These are phyloP conservation scores for Oropetium thomaeum DNA, from an alignment of 176 grass and related monocot genomes.

Conservation along the genomic window DNA sequence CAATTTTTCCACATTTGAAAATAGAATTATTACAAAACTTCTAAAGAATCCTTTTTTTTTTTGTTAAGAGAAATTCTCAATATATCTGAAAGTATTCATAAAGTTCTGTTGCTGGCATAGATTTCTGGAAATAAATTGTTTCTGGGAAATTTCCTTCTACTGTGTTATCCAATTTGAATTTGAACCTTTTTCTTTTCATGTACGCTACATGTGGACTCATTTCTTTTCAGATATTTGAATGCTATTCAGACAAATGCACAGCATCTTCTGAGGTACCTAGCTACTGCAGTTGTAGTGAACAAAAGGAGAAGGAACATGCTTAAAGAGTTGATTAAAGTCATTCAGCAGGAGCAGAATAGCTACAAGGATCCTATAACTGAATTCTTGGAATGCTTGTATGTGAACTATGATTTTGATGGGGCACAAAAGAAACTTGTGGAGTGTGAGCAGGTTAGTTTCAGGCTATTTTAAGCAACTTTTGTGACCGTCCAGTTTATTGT, in stretches of 20 bases:
- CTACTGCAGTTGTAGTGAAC: slow-evolving; percentile 73
- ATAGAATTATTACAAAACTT: neutral
- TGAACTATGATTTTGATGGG: slow-evolving; percentile 95
- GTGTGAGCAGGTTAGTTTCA: slow-evolving; percentile 68
- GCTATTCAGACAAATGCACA: slow-evolving; percentile 88
- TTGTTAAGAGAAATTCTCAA: neutral
- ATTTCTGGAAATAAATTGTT: neutral
- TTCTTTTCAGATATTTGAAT: slow-evolving; percentile 64
- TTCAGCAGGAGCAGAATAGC: slow-evolving; percentile 76
- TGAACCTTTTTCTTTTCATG: neutral
- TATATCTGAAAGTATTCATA: neutral
- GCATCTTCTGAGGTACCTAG: slow-evolving; percentile 77
- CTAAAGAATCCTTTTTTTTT: neutral
- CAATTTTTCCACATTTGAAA: neutral
- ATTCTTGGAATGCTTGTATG: slow-evolving; percentile 78
- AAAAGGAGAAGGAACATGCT: slow-evolving; percentile 97
- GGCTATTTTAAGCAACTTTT: neutral
- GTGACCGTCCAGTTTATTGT: neutral
- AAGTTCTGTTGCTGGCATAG: neutral
- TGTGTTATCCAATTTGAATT: neutral
- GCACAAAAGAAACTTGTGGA: slow-evolving; percentile 75
- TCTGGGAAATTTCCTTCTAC: neutral
- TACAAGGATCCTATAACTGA: slow-evolving; percentile 86
- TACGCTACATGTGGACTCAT: neutral
- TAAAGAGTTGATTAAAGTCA: slow-evolving; percentile 88